Evolutionary conservation across 805 yeast genomes (phyloP).

Genomic region (Spathaspora arborariae): DNA sequence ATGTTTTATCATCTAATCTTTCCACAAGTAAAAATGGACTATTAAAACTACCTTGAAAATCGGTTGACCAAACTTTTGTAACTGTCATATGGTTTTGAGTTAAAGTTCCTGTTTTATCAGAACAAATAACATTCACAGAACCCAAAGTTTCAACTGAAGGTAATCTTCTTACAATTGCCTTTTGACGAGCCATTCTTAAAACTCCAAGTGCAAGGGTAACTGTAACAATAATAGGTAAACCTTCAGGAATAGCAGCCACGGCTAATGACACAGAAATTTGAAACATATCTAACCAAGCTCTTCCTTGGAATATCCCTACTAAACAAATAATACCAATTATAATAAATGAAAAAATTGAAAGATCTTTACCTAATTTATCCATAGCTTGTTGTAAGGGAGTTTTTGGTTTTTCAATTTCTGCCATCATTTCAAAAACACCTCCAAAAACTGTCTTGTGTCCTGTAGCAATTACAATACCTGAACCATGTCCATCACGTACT

Average conservation of each 20-base stretch:
- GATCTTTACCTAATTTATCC: conserved; percentile 92
- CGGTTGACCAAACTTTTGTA: conserved; percentile 76
- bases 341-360: conserved; percentile 77
- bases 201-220: conserved; percentile 97
- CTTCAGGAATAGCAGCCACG: conserved; percentile 99
- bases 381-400: conserved; percentile 94
- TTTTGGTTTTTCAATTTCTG: conserved; percentile 92
- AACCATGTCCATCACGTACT: conserved; percentile 93
- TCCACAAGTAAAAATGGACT: conserved; percentile 46
- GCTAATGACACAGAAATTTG: conserved; percentile 96
- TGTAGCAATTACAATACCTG: conserved; percentile 90
- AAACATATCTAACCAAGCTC: conserved; percentile 96
- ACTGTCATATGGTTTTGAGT: conserved; percentile 92
- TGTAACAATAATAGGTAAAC: conserved; percentile 95
- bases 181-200: conserved; percentile 89
- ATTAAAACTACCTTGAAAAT: conserved; percentile 40
- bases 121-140: conserved; percentile 87
- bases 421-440: conserved; percentile 91
- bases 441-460: conserved; percentile 92
- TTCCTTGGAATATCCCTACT: conserved; percentile 87
- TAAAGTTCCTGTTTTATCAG: conserved; percentile 81
- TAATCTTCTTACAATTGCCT: conserved; percentile 89
- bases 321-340: conserved; percentile 90
- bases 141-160: conserved; percentile 96
- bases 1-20: conserved; percentile 37